Conservation (phyloP, 2,329 filamentous ascomycete species). For the Talaromyces sp. region DNA sequence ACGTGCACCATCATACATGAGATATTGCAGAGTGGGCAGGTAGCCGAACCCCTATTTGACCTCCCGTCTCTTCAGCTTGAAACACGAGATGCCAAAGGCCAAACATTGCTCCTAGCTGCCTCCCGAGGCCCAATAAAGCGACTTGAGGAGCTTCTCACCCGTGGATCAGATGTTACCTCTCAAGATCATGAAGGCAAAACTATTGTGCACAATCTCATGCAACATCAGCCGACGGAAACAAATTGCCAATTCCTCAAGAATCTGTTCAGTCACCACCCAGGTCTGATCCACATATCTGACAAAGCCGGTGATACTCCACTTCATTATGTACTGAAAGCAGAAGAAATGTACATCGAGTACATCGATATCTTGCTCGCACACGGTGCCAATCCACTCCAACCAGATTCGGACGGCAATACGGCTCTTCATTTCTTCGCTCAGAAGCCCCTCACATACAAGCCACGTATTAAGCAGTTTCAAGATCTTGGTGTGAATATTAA, state of each 20-base stretch:
- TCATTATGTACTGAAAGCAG: constrained; percentile 10
- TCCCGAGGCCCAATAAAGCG: constrained; percentile 1
- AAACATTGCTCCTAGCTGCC: constrained; percentile 18
- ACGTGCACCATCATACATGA: constrained; percentile 10
- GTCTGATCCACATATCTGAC: background rate
- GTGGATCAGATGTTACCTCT: constrained; percentile 21
- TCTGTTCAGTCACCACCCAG: background rate
- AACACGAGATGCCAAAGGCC: constrained; percentile 7
- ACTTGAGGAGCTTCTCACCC: constrained; percentile 21
- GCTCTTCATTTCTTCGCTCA: constrained; percentile 12
- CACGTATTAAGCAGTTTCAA: constrained; percentile 13
- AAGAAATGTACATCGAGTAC: background rate
- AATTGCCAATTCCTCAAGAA: background rate
- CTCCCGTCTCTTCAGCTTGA: constrained; percentile 14
- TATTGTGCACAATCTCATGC: constrained; percentile 20
- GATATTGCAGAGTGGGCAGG: background rate
- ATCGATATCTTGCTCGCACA: constrained; percentile 9
- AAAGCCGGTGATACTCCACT: constrained; percentile 20
- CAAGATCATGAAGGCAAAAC: constrained; percentile 24
- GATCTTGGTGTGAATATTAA: constrained; percentile 11
- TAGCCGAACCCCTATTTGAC: background rate
- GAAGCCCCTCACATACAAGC: background rate
- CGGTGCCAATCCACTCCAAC: constrained; percentile 17
- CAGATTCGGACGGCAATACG: constrained; percentile 21
- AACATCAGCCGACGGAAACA: background rate